Percentiles rank a stretch among this genome's conserved stretches.
These are phyloP conservation scores for Conticribra guillardii DNA, from an alignment of 108 stramenopile genomes.

Conservation along the genomic window DNA sequence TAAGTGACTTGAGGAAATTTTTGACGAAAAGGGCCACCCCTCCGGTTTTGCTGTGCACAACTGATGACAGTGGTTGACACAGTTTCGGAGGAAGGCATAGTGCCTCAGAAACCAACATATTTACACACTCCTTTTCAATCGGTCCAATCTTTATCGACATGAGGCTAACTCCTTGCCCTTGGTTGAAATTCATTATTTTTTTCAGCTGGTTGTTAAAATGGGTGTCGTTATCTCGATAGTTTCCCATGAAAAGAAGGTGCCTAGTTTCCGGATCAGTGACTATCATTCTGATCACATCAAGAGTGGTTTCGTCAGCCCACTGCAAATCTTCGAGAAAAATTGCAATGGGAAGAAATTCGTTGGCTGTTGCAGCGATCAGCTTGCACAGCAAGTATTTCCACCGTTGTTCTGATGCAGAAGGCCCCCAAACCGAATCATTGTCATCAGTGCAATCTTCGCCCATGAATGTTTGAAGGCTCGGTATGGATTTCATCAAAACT, in stretches of 20 bases:
- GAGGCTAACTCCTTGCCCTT: constrained; percentile 8
- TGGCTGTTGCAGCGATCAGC: constrained; percentile 6
- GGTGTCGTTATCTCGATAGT: constrained; percentile 19
- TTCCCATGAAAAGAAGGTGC: constrained; percentile 12
- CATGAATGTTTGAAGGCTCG: constrained; percentile 3
- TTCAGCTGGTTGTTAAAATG: background rate
- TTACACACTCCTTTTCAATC: constrained; percentile 17
- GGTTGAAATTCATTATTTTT: constrained; percentile 1
- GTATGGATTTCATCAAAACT: constrained; percentile 15
- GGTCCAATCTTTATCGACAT: constrained; percentile 20
- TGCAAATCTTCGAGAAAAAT: constrained; percentile 30
- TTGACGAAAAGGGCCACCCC: constrained; percentile 7
- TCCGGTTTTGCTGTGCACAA: constrained; percentile 13
- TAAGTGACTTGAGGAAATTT: constrained; percentile 46
- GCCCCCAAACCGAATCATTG: background rate
- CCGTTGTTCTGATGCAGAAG: constrained; percentile 5
- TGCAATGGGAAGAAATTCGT: background rate
- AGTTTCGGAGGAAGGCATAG: constrained; percentile 18
- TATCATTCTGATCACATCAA: constrained; percentile 19
- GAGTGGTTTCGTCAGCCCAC: constrained; percentile 25
- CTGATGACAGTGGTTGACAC: constrained; percentile 6
- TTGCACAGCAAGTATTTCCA: constrained; percentile 22
- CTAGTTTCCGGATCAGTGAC: constrained; percentile 20
- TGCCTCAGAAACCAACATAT: constrained; percentile 13
- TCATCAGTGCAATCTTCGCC: background rate